A percentile compares a stretch with the other conserved stretches of the same genome.
These are phyloP conservation scores for Cladosporium sp. DNA, from an alignment of 2,329 filamentous ascomycete genomes.

Conservation along the genomic window DNA sequence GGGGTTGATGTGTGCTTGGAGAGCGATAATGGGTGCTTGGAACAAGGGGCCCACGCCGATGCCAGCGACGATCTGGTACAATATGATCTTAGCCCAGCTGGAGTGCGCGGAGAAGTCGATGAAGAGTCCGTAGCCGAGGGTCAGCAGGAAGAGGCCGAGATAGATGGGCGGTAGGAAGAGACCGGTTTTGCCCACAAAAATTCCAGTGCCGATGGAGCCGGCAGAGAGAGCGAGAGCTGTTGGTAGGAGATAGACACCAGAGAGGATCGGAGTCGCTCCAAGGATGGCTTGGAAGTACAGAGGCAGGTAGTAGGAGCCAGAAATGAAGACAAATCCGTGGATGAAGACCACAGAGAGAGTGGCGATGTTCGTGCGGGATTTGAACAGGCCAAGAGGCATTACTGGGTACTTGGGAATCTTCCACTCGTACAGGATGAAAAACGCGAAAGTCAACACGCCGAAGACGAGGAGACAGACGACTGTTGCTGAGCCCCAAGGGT, in stretches of 20 bases:
- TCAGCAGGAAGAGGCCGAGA: conserved; percentile 40
- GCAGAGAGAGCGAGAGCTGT: conserved; percentile 37
- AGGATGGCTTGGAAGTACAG: conserved; percentile 81
- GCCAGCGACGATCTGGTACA: conserved; percentile 63
- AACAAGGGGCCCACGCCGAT: conserved; percentile 68
- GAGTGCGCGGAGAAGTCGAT: conserved; percentile 38
- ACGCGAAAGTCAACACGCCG: conserved; percentile 56
- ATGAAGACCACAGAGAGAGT: conserved; percentile 66
- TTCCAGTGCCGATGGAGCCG: conserved; percentile 36
- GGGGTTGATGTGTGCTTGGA: conserved; percentile 63
- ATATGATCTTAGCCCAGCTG: conserved; percentile 41
- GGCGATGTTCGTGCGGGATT: conserved; percentile 63
- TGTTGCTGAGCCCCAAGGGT: conserved; percentile 72
- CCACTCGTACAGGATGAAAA: conserved; percentile 74
- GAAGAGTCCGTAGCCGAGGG: conserved; percentile 42
- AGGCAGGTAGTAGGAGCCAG: conserved; percentile 75
- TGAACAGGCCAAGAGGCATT: conserved; percentile 73
- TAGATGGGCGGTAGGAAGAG: conserved; percentile 55
- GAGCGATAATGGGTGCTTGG: conserved; percentile 66
- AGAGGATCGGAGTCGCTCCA: conserved; percentile 66
- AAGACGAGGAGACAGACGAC: conserved; percentile 79
- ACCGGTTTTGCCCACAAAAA: conserved; percentile 49
- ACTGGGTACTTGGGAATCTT: conserved; percentile 74
- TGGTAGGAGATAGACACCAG: conserved; percentile 60
- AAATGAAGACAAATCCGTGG: conserved; percentile 77